Base-by-base conservation (phyloP, 495 filamentous ascomycete genomes). In the Emericellopsis terricola region DNA sequence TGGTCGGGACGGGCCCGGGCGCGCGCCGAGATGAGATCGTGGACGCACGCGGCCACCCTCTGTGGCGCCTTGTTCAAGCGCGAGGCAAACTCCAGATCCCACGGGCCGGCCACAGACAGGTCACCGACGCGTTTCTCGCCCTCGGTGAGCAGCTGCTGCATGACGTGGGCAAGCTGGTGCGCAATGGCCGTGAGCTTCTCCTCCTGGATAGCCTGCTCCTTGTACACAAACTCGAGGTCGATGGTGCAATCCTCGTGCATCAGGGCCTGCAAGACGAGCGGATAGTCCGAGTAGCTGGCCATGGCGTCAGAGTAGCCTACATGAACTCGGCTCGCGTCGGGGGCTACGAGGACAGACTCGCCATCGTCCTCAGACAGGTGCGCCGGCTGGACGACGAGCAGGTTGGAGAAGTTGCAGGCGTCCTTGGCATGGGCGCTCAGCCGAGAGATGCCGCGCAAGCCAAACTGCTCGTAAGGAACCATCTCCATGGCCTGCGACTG, bases 401-500 rank as follows among this genome's bases (percentile, higher is more conserved):
- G 52, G 34, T 60, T 71, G 7, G 58, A 53, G 24, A 69, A 66
- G 19, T 68, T 62, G 31, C 68, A 71, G 15, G 68, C 68, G 40
- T 56, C 49, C 17, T 58, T 52, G 8, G 68, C 57, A 42, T 71
- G 65, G 4, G 46, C 34, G 43, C 57, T 60, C 21, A 73, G 53
- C 29, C 57, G 53, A 32, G 57, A 46, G 39, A 75, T 75, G 28
- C 67, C 55, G 40, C 68, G 62, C 50, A 75, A 52, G 3, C 70
- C 70, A 45, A 61, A 58, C 21, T 71, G 66, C 46, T 76, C 59
- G 42, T 63, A 67, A 1, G 62, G 56, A n/a, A 65, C 57, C 1
- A 59, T 53, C 9, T 57, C 50, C 15, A 59, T 44, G 20, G 58
- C 49, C 4, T 52, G 42, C 19, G 59, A 45, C 36, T 74, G 66